Evolutionary conservation across 78 protist species (phyloP), one percentile per base, ranked within the genome.

Genomic region (Acrasis kona): DNA sequence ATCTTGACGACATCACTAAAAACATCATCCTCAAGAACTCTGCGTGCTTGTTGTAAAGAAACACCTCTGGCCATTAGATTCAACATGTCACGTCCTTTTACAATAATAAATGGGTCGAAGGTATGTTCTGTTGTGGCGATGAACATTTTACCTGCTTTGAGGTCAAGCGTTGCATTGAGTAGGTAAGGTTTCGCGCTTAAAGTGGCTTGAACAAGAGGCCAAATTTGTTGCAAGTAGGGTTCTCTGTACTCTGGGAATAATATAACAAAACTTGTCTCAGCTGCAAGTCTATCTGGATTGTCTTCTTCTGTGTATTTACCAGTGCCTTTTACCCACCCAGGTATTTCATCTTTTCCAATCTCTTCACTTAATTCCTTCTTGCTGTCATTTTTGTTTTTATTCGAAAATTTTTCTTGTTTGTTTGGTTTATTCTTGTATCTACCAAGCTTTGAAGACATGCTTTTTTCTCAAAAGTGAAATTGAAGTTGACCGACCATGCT

Each of bases 91-190:
- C 94, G 72, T 2, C 87, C 96, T 76, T 95, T 92, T 72, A 98
- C 28, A 73, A 98, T 95, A 10, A 89, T 80, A 87, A 74, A 96
- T 6, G 99, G 99, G 71, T 98, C 99, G 84, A 78, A 96, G 30
- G 98, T 93, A 80, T 91, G 90, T 3, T 89, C 35, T 0, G 99
- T 97, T 0, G 99, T 97, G 6, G 42, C 34, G 0, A 95, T 97
- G n/a, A 93, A 88, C 95, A 97, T 95, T 65, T 83, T 71, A 61
- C 99, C 99, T 58, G 95, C 95, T 12, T 94, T 66, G 3, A 91
- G 79, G 77, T 97, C 89, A 39, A 97, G 81, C 71, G 76, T 92
- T 32, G 93, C 87, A 29, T 10, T 83, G 28, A 95, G 70, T 38
- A 39, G 64, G 30, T 84, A 79, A 10, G 76, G 81, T 1, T 40